These are phyloP conservation scores for Alternaria triticina DNA, from an alignment of 2,329 filamentous ascomycete species.

Conservation along the genomic window DNA sequence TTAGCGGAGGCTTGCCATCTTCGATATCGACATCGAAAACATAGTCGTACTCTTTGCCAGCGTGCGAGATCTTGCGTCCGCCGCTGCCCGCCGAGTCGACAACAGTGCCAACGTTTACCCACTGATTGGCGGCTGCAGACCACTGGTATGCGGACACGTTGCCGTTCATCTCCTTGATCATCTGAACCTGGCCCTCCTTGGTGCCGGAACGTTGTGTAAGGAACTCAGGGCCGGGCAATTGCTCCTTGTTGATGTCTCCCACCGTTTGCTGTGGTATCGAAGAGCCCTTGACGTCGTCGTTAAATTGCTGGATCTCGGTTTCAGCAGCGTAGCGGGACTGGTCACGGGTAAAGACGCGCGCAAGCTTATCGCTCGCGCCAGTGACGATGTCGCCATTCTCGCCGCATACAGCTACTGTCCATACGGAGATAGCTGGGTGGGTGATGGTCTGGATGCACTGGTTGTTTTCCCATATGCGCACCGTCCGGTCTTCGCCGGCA, in stretches of 20 bases:
- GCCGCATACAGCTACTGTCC: slow-evolving; percentile 82
- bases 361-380: slow-evolving; percentile 85
- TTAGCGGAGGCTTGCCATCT: slow-evolving; percentile 89
- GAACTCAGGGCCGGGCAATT: slow-evolving; percentile 87
- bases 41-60: slow-evolving; percentile 91
- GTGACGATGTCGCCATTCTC: slow-evolving; percentile 92
- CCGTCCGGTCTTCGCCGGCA: slow-evolving; percentile 91
- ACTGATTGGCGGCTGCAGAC: slow-evolving; percentile 71
- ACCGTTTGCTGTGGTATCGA: slow-evolving; percentile 88
- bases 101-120: slow-evolving; percentile 91
- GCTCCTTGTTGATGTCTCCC: slow-evolving; percentile 81
- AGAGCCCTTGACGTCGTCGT: slow-evolving; percentile 80
- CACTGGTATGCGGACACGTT: slow-evolving; percentile 87
- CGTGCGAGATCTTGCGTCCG: slow-evolving; percentile 67
- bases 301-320: slow-evolving; percentile 74
- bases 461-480: slow-evolving; percentile 82
- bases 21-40: slow-evolving; percentile 97
- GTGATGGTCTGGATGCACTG: slow-evolving; percentile 95
- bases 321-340: slow-evolving; percentile 72
- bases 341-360: slow-evolving; percentile 82
- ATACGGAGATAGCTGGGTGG: slow-evolving; percentile 95
- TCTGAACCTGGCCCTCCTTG: slow-evolving; percentile 95
- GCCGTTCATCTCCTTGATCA: slow-evolving; percentile 83
- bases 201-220: slow-evolving; percentile 80
- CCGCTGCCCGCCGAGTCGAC: slow-evolving; percentile 87